Conservation (phyloP, 331 rosid genomes). For the Pyracantha coccinea region DNA sequence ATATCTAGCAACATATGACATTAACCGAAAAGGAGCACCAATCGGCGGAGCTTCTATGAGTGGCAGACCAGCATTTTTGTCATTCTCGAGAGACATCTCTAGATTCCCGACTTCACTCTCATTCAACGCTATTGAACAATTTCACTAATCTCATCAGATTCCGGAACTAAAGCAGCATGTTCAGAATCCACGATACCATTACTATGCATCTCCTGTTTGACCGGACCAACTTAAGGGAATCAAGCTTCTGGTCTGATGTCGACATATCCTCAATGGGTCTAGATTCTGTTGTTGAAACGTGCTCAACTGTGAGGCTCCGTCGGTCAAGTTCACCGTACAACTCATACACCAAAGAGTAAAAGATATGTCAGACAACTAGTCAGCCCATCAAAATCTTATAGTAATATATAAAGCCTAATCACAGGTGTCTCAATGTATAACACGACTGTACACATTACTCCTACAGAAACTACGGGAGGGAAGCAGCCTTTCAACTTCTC, state of each 20-base stretch:
- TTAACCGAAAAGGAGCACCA: slow-evolving; percentile 88
- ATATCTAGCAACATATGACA: slow-evolving; percentile 72
- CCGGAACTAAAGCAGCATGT: slow-evolving; percentile 11
- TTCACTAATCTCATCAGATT: slow-evolving; percentile 39
- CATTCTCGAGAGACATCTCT: slow-evolving; percentile 29
- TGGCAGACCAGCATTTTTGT: slow-evolving; percentile 31
- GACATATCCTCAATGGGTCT: slow-evolving; percentile 19
- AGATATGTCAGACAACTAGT: not conserved
- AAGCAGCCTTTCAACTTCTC: slow-evolving; percentile 54
- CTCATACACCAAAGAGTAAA: slow-evolving; percentile 42
- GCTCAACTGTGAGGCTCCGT: slow-evolving; percentile 17
- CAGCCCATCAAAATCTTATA: not conserved
- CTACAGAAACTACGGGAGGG: not conserved
- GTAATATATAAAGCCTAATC: not conserved
- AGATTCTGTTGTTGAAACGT: slow-evolving; percentile 18
- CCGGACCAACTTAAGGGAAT: slow-evolving; percentile 22
- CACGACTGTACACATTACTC: not conserved
- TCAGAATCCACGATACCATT: slow-evolving; percentile 9
- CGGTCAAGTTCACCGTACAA: slow-evolving; percentile 46
- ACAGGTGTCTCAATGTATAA: not conserved
- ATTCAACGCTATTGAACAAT: slow-evolving; percentile 63
- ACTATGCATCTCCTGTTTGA: slow-evolving; percentile 22
- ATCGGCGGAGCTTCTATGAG: slow-evolving; percentile 73
- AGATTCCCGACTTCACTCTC: slow-evolving; percentile 31
- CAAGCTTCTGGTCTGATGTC: slow-evolving; percentile 15